Base-by-base conservation (phyloP, 1,284 basidiomycete genomes). In the Leccinum insolens region DNA sequence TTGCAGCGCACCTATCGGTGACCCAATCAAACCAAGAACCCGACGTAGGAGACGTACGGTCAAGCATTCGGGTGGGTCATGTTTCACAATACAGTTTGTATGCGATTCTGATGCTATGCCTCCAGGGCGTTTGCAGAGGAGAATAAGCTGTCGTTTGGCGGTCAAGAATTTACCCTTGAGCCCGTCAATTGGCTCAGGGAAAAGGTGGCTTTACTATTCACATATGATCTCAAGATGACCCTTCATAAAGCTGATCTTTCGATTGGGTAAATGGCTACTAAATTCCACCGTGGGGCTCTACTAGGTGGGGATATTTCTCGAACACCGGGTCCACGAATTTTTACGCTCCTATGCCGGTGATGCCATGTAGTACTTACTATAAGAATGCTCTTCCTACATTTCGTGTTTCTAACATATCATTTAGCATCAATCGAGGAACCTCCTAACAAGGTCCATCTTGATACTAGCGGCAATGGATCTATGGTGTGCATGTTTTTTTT, bases 1-100 rank as follows among this genome's bases (percentile, higher is more conserved):
- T 72, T 73, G 71, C 4, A 25, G 0, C 69, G 71, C 17, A 73
- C 73, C 3, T 73, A 65, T 31, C 71, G 71, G 14, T 75, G 71
- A 71, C 62, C 20, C 11, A 25, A 72, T 34, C 4, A 41, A 15
- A 22, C 22, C 11, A n/a, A 17, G 14, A 8, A 67, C 6, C 73
- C 69, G 4, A 62, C 60, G 4, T 7, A 41, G 52, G 71, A 72
- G 17, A 14, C 61, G 66, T 72, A 72, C 11, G 59, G 64, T 31
- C 12, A 61, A 3, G 66, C 71, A 15, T 25, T 25, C 8, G 49
- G 67, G 71, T 73, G 62, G 57, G 65, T 3, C 6, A 14, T 39
- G 6, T 20, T 2, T n/a, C 4, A 4, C 20, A 20, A 7, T 34
- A 25, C 0, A 14, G 6, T 60, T 17, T 17, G 1, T 4, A 11